A percentile compares a stretch with the other conserved stretches of the same genome.
Evolutionary conservation across 495 filamentous ascomycete genomes (phyloP).

Genomic region (Aspergillus sparsus): DNA sequence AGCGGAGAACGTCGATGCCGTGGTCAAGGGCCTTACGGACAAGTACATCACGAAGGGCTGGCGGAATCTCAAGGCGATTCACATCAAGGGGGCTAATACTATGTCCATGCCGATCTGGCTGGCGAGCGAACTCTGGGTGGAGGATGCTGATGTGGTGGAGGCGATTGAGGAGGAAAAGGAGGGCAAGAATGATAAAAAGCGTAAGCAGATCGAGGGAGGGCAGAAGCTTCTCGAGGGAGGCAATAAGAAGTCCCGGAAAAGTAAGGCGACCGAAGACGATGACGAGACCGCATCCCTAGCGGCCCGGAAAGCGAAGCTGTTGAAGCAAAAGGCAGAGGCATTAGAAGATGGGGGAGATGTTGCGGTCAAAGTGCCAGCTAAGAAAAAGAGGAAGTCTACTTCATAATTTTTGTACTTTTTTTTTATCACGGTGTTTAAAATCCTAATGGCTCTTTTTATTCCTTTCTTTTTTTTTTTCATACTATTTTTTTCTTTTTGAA

Average conservation of each 20-base stretch:
- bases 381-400: constrained; percentile 50
- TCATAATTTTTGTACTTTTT: constrained; percentile 33
- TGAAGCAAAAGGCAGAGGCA: constrained; percentile 53
- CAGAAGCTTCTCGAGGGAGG: constrained; percentile 56
- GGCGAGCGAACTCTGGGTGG: constrained; percentile 84
- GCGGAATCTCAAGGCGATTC: constrained; percentile 77
- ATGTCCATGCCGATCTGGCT: constrained; percentile 89
- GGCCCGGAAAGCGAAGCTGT: constrained; percentile 61
- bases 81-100: constrained; percentile 86
- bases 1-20: constrained; percentile 74
- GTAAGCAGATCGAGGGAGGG: constrained; percentile 55
- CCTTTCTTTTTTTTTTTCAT: constrained; percentile 9
- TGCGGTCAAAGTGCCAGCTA: constrained; percentile 26
- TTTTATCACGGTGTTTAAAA: constrained; percentile 14
- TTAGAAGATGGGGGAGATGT: constrained; percentile 40
- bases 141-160: constrained; percentile 75
- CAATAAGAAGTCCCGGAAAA: constrained; percentile 58
- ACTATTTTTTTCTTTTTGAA: neutral
- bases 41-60: constrained; percentile 82
- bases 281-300: constrained; percentile 51
- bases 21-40: constrained; percentile 65
- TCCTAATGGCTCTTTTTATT: constrained; percentile 34
- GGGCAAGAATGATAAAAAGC: constrained; percentile 65
- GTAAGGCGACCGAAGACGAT: constrained; percentile 46
- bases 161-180: constrained; percentile 48